phyloP scores from a whole-genome alignment of 139 green algal genomes.

The Tetratostichococcus sp. region DNA sequence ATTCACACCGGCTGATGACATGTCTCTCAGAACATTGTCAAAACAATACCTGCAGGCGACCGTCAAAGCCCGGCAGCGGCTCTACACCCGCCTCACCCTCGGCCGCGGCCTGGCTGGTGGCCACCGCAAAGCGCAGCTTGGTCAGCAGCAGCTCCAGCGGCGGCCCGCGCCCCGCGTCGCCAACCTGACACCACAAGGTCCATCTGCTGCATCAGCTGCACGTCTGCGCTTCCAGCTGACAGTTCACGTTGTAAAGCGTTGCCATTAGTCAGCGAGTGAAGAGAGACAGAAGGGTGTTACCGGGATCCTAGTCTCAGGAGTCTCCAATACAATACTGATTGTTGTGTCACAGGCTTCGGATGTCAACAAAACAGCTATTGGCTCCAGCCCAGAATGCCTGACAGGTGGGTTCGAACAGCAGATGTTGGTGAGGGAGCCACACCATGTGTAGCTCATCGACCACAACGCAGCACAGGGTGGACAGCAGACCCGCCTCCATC shows the following conservation, averaged over 20 bases:
- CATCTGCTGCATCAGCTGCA: no score
- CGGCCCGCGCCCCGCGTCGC: slow-evolving; percentile 79
- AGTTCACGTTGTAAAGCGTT: no score
- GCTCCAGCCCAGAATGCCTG: neutral
- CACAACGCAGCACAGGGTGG: slow-evolving; percentile 47
- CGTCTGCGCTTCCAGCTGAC: no score
- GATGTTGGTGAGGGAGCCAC: neutral
- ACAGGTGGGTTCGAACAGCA: neutral
- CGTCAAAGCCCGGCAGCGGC: neutral
- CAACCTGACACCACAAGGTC: slow-evolving; percentile 36
- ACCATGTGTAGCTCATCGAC: slow-evolving; percentile 95
- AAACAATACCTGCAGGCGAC: no score
- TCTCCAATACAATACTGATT: no score
- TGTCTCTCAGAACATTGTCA: no score
- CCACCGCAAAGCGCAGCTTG: slow-evolving; percentile 77
- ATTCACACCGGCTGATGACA: no score
- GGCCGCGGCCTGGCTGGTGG: neutral
- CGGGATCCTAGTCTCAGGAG: no score
- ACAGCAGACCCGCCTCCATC: slow-evolving; percentile 27
- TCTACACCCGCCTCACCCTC: neutral
- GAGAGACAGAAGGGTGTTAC: no score
- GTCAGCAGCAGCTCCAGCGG: slow-evolving; percentile 96
- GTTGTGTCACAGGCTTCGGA: no score
- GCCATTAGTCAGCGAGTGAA: no score
- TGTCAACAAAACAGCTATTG: no score